Evolutionary conservation across 495 filamentous ascomycete genomes (phyloP), one percentile per base, ranked within the genome.

Genomic region (Penicillium tannophilum): DNA sequence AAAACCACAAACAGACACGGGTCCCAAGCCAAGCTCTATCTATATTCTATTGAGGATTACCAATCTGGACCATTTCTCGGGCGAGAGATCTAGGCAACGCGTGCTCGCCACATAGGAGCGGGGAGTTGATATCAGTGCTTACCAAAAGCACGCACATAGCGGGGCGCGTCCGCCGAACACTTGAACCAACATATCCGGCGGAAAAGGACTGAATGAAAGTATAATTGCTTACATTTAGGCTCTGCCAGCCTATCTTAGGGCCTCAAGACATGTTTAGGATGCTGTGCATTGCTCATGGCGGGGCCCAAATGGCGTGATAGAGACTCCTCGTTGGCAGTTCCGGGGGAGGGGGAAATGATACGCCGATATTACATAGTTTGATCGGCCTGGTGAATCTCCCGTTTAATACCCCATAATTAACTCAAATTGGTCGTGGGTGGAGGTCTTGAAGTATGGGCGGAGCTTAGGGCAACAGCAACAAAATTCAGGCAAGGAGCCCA

Each of bases 271-370:
- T 59, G 17, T 26, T 48, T 45, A 17, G 45, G 54, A 44, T 28
- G 16, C 46, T 57, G 43, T 11, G 33, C 52, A 71, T 77, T 73
- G 72, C 70, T 64, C 65, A 74, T 70, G 62, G 72, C 71, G 74
- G 74, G 71, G 72, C 61, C 55, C 14, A 31, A 43, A 77, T 77
- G 71, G 63, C 72, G 74, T 76, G 74, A 71, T 74, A 52, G 41
- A 36, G 43, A 49, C 7, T 30, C 43, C 44, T 59, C 42, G 36
- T 57, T 56, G 44, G 55, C 16, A 36, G 33, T 41, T 10, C 50
- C 16, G 24, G 54, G 30, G 52, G 44, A 56, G 6, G 28, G 48
- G 49, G 42, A 36, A 55, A 56, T 14, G 12, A 49, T 48, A 61
- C 50, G 56, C 56, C 41, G 41, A 24, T 55, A 26, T 45, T 4